Evolutionary conservation across 2,329 filamentous ascomycete species (phyloP), one percentile per base, ranked within the genome.

Genomic region (Sphaerostilbella broomeana): DNA sequence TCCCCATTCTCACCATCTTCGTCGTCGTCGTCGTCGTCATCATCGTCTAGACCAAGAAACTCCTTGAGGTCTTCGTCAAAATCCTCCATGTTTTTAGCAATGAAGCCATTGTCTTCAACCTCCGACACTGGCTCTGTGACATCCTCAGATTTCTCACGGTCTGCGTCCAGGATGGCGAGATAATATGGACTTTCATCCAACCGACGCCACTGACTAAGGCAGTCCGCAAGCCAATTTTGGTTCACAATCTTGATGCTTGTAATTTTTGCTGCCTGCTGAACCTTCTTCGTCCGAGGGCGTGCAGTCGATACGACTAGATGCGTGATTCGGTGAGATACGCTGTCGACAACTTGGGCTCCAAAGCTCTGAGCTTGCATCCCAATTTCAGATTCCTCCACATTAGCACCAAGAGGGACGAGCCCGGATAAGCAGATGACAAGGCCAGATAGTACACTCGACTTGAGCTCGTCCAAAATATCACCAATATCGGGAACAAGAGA

Each of bases 161-260:
- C 83, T 13, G 80, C 75, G 1, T 83, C 78, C 36, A 87, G 80
- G 3, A 88, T 72, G n/a, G 82, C 72, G 32, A 94, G 60, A n/a
- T 84, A 67, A 54, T 90, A 95, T 0, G 83, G 81, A 3, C 71
- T 71, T 58, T 95, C 89, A 40, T 92, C 80, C 9, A 94, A 68
- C 41, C 77, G 81, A 47, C 75, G 71, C 92, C 92, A 98, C 58
- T 84, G 82, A 18, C 79, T 83, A 47, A 97, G 78, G 40, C 82
- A 94, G 50, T 89, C 84, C 21, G 81, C 73, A 20, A 98, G 77
- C 92, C 92, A 98, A 52, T 86, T 79, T 38, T 88, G 84, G 51
- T 83, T 88, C 33, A 98, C 92, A 43, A 98, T 94, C 58, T 88
- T 89, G 61, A 97, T 85, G 36, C 79, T 77, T 0, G 83, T 71